Conservation (phyloP, 176 grass and related monocot species). For the barley (Hordeum vulgare) region DNA sequence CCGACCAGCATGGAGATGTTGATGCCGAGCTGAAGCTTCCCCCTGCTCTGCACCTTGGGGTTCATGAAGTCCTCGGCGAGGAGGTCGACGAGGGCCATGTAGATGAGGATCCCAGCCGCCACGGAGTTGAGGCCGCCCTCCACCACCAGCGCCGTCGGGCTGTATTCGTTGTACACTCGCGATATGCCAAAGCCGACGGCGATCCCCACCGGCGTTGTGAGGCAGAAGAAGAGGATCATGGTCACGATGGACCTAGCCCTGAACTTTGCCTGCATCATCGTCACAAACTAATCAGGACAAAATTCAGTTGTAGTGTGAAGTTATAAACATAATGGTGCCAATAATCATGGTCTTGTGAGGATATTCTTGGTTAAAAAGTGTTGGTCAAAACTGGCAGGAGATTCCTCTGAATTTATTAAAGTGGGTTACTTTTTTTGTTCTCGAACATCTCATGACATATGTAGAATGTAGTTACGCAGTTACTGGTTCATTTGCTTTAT, state of each 20-base stretch:
- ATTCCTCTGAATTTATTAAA: too few relatives aligned
- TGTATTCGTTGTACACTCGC: slow-evolving; percentile 45
- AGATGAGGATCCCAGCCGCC: slow-evolving; percentile 56
- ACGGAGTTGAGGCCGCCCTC: slow-evolving; percentile 63
- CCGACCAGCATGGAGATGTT: slow-evolving; percentile 49
- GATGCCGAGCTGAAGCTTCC: slow-evolving; percentile 48
- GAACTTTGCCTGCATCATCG: slow-evolving; percentile 47
- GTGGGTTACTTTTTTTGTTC: too few relatives aligned
- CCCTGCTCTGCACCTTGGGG: slow-evolving; percentile 52
- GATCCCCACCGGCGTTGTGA: slow-evolving; percentile 64
- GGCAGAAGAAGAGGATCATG: slow-evolving; percentile 61
- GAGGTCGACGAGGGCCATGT: slow-evolving; percentile 17
- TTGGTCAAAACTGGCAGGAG: not conserved
- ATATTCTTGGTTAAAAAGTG: not conserved
- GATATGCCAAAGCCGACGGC: slow-evolving; percentile 42
- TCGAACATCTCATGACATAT: too few relatives aligned
- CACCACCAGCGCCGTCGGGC: slow-evolving; percentile 52
- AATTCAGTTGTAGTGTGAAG: not conserved
- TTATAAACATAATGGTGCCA: too few relatives aligned
- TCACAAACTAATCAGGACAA: not conserved
- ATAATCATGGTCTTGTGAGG: not conserved
- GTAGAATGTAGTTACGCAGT: too few relatives aligned
- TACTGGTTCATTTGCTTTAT: not conserved
- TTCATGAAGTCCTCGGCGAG: slow-evolving; percentile 75
- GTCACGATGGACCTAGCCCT: slow-evolving; percentile 23